Evolutionary conservation across 768 basidiomycete genomes (phyloP), one percentile per base, ranked within the genome.

Genomic region (Russula earlei): DNA sequence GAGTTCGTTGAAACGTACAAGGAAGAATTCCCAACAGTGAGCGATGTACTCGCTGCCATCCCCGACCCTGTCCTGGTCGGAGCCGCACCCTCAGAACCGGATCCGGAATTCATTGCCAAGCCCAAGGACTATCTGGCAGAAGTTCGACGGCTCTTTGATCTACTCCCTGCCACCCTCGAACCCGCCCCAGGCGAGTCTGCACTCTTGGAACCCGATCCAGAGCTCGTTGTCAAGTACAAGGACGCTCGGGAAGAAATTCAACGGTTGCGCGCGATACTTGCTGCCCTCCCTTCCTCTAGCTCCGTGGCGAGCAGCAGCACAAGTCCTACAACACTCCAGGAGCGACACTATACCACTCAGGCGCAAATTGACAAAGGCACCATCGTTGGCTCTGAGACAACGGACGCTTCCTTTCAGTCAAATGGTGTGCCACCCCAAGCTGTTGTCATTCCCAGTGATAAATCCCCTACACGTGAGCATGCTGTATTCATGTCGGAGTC

Each of bases 381-480:
- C 57, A 71, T 73, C 42, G 73, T 72, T 40, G 74, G 69, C 55
- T 76, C 77, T n/a, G 90, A 89, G 47, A 75, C 81, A 41, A 87
- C 80, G 50, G 73, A 71, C 31, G 81, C 82, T 50, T 70, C 77
- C 47, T 69, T 77, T 59, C 81, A 80, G 54, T 82, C 83, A 51
- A 91, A 94, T 38, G 95, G 95, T 65, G 92, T 97, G 44, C 92
- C 95, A 45, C 79, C 94, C 61, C 91, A 94, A 70, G 81, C 96
- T 50, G 93, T 96, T 47, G 87, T 88, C 54, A 87, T 87, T 67
- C n/a, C n/a, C n/a, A n/a, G n/a, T n/a, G n/a, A n/a, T n/a, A n/a
- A n/a, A n/a, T n/a, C n/a, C n/a, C n/a, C n/a, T n/a, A n/a, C n/a
- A n/a, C n/a, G n/a, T n/a, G n/a, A n/a, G n/a, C n/a, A n/a, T n/a